Evolutionary conservation across 768 basidiomycete genomes (phyloP).

Genomic region (Phlegmacium glaucopus): DNA sequence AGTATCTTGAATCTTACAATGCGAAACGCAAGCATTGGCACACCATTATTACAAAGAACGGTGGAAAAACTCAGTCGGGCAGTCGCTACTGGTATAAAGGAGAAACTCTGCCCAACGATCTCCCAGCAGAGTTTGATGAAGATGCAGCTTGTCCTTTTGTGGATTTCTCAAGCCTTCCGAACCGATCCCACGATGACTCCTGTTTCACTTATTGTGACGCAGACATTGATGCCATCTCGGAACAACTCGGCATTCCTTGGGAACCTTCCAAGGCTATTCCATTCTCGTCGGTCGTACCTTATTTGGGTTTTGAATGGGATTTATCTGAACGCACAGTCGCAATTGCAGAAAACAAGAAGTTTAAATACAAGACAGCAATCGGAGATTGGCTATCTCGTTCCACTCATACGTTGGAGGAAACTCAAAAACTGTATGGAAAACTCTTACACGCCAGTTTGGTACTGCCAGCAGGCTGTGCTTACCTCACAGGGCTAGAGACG

Average conservation of each 20-base stretch:
- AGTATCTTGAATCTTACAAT: constrained; percentile 23
- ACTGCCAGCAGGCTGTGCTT: constrained; percentile 25
- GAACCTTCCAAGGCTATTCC: constrained; percentile 24
- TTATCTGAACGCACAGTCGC: too few species aligned
- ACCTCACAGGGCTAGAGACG: constrained; percentile 31
- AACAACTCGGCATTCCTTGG: constrained; percentile 29
- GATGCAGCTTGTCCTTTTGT: too few species aligned
- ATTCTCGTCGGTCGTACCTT: constrained; percentile 14
- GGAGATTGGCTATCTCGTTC: constrained; percentile 11
- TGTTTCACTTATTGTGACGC: too few species aligned
- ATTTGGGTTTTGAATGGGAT: constrained; percentile 31
- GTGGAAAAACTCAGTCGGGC: background rate
- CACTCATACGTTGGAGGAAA: constrained; percentile 24
- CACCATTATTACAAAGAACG: background rate
- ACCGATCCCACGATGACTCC: too few species aligned
- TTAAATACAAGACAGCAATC: constrained; percentile 27
- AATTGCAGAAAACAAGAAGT: constrained; percentile 18
- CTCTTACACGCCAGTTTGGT: constrained; percentile 25
- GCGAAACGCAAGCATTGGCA: background rate
- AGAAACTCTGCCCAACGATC: constrained; percentile 8
- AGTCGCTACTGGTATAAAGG: constrained; percentile 21
- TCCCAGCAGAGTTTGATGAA: constrained; percentile 26
- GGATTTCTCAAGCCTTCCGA: too few species aligned
- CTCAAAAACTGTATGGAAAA: constrained; percentile 32
- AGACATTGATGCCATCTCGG: constrained; percentile 19